These are phyloP conservation scores for Cladosporium sp. DNA, from an alignment of 2,329 filamentous ascomycete species.

Conservation along the genomic window DNA sequence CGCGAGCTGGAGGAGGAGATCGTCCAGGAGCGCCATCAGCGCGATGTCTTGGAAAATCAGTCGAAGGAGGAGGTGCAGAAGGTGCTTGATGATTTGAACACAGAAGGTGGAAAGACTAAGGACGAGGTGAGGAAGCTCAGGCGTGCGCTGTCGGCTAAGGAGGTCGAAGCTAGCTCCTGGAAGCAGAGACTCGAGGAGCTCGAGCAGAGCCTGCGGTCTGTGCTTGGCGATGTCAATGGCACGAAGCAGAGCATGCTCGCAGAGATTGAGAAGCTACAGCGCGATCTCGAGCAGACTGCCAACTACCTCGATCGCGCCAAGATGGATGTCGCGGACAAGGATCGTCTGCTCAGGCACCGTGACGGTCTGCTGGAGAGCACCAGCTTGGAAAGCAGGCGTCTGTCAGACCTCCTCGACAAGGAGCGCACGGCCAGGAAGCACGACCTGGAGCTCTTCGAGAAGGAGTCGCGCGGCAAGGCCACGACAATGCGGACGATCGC, in stretches of 20 bases:
- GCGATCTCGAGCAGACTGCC: constrained; percentile 76
- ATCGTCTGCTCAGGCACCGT: constrained; percentile 80
- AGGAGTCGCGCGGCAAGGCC: constrained; percentile 78
- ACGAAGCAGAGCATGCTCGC: constrained; percentile 79
- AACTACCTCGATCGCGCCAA: constrained; percentile 76
- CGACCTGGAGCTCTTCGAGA: constrained; percentile 82
- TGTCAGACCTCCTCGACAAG: constrained; percentile 84
- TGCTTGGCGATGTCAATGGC: constrained; percentile 79
- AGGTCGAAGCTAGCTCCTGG: constrained; percentile 85
- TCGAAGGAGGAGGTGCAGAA: constrained; percentile 95
- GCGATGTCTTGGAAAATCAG: constrained; percentile 76
- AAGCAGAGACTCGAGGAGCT: constrained; percentile 85
- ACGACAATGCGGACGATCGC: constrained; percentile 80
- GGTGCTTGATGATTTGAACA: constrained; percentile 85
- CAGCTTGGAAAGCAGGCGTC: constrained; percentile 74
- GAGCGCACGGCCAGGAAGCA: constrained; percentile 79
- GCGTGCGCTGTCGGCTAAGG: constrained; percentile 74
- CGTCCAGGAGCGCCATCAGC: constrained; percentile 72
- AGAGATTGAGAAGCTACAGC: constrained; percentile 76
- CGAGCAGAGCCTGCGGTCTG: constrained; percentile 79
- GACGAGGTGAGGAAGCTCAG: constrained; percentile 78
- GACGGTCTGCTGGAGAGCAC: constrained; percentile 84
- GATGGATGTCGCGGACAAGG: constrained; percentile 77
- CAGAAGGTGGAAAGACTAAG: constrained; percentile 71
- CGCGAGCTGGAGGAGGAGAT: constrained; percentile 56